Base-by-base conservation (phyloP, 768 basidiomycete species). In the Suillus subaureus region DNA sequence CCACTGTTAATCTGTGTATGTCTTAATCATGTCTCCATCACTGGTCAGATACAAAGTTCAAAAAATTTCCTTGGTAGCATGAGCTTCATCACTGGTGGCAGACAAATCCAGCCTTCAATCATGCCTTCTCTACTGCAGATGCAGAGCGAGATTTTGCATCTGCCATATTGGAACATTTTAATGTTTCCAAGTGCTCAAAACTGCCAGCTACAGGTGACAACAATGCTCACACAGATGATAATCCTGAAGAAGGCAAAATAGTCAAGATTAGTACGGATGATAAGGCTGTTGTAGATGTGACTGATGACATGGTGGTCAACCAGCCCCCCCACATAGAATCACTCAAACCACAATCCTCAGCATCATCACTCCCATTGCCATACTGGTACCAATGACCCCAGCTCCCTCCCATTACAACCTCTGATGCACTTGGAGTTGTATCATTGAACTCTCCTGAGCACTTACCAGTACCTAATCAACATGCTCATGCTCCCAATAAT, bases 1-100 rank as follows among this genome's bases (percentile, higher is more conserved):
- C 47, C 8, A 5, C n/a, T 12, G 12, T 26, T 49, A 12, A 49
- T 49, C 2, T 49, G 12, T 2, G 2, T 23, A 13, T 26, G 12
- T 49, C 47, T 13, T 49, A 49, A 23, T 5, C 3, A 12, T 26
- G 6, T 51, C 5, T 31, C 47, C 23, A 9, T 33, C 39, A 65
- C n/a, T n/a, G n/a, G n/a, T n/a, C n/a, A n/a, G 64, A 61, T 26
- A 65, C 23, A 26, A 52, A 63, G n/a, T 31, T 63, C 5, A 4
- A 57, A 21, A 57, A 43, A 45, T 66, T 66, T 28, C 65, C 65
- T 18, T 66, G 65, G 62, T 66, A 62, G 62, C 35, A 39, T 21
- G 55, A 66, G 37, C 42, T 66, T 21, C 65, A 66, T 66, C 62
- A 62, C 15, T 66, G 63, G 23, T 66, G 62, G 65, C 7, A 16